Evolutionary conservation across 371 early-diverging fungal species (phyloP), one percentile per base, ranked within the genome.

Genomic region (Mortierella sp.): DNA sequence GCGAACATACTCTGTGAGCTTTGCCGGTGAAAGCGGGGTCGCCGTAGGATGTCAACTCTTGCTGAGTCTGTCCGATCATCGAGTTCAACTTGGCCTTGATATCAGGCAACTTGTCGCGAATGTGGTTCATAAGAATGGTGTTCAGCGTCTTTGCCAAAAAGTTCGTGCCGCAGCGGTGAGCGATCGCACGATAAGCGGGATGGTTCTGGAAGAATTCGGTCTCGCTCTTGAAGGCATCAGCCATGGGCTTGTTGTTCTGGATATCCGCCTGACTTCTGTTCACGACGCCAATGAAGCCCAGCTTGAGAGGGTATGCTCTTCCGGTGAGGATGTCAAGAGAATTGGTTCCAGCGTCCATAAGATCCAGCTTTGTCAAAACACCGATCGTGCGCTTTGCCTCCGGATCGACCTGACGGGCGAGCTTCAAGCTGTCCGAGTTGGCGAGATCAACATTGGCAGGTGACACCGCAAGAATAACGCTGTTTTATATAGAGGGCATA

Each of bases 261-360:
- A 94, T 93, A 69, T 95, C 95, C 62, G 95, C 90, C 67, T 96
- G 95, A 72, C 93, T 91, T 64, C 97, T 86, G 80, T 95, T 95
- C 27, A 97, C 92, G 7, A 95, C 90, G 44, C 95, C 96, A 65
- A 96, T 89, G 80, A 93, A 97, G 14, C 98, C 98, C 23, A 97
- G 86, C 52, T 92, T 93, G 47, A 96, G 80, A 21, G 92, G 93
- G 52, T 92, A 91, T 0, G 91, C 88, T 52, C 92, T 87, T 19
- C 94, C 95, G 17, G 93, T 88, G 28, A 97, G 84, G 30, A 96
- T 87, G 54, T 96, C 94, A 46, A 95, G 78, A 26, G 95, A 93
- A 78, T 95, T 92, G 34, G 96, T 96, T 34, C 97, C 97, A 34
- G 89, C 88, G 78, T 97, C 98, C 97, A 98, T 96, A 56, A 98